These are phyloP conservation scores for Fusarium sulawesiense DNA, from an alignment of 2,329 filamentous ascomycete genomes.

Conservation along the genomic window DNA sequence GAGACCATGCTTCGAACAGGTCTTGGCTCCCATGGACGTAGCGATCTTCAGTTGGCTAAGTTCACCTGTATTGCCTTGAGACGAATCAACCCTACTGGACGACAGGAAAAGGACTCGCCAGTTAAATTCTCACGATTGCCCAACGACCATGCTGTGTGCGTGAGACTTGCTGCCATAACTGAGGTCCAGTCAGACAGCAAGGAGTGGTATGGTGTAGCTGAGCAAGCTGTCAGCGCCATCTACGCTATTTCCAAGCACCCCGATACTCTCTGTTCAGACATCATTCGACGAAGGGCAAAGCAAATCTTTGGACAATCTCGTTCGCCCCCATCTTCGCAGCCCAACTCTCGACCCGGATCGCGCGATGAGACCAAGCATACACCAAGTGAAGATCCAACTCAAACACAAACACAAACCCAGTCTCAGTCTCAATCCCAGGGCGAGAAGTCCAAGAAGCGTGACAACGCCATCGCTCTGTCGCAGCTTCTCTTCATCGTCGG, in stretches of 20 bases:
- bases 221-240: slow-evolving; percentile 95
- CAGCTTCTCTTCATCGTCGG: slow-evolving; percentile 95
- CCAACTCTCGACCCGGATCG: slow-evolving; percentile 61
- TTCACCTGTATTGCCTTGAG: slow-evolving; percentile 95
- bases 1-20: slow-evolving; percentile 94
- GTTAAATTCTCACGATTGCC: slow-evolving; percentile 80
- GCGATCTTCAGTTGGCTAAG: slow-evolving; percentile 89
- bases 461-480: slow-evolving; percentile 80
- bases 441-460: slow-evolving; percentile 66
- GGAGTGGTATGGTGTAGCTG: slow-evolving; percentile 95
- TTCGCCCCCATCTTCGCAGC: slow-evolving; percentile 57
- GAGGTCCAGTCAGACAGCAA: slow-evolving; percentile 90
- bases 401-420: slow-evolving; percentile 42
- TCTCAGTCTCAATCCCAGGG: slow-evolving; percentile 49
- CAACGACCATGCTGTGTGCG: slow-evolving; percentile 91
- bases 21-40: slow-evolving; percentile 80
- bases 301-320: slow-evolving; percentile 73
- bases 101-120: slow-evolving; percentile 78
- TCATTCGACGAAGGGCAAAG: slow-evolving; percentile 87
- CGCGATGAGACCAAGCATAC: slow-evolving; percentile 56
- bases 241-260: slow-evolving; percentile 95
- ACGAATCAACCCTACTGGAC: slow-evolving; percentile 86
- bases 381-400: slow-evolving; percentile 49
- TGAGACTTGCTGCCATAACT: slow-evolving; percentile 82
- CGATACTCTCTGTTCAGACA: slow-evolving; percentile 90